Evolutionary conservation across 2,329 filamentous ascomycete species (phyloP), one percentile per base, ranked within the genome.

Genomic region (Phyllosticta ampelicida): DNA sequence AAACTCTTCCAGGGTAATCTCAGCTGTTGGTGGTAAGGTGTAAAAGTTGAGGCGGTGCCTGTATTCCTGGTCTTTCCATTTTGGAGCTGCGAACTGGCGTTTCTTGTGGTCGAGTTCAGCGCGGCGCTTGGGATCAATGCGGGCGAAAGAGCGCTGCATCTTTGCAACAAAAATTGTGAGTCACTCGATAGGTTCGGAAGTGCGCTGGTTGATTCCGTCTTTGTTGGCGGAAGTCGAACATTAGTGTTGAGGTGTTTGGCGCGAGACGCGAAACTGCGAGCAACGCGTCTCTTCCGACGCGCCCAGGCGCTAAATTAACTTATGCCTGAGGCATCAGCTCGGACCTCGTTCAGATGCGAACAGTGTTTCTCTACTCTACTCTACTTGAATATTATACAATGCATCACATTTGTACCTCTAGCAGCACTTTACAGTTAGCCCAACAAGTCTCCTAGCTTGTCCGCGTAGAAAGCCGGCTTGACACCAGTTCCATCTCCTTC

Each of bases 1-100:
- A 67, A 99, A 99, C 70, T 99, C 86, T 70, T 99, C 94, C 49
- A 99, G 84, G 0, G 90, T 95, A 65, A 99, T 94, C 69, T 99
- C 94, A 53, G 88, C 87, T 0, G 90, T 96, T 0, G 94, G 94
- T 51, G 94, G 89, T 23, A 86, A 80, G 50, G 84, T 77, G 75
- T 99, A 99, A 74, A 96, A 92, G 77, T 95, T 99, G 67, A 99
- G 82, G 59, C 91, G 86, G 72, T 92, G 81, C 13, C 86, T 84
- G 70, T 97, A 99, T 50, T 86, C 80, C 59, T 86, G 80, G 63
- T 90, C 84, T 71, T 89, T 86, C 78, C 85, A 96, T 58, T 80
- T 77, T 18, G 89, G 82, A 19, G 84, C 80, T 59, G 87, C 87
- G 69, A 96, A 96, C 71, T 96, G 91, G 70, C 85, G 87, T 75